Evolutionary conservation across 2,329 filamentous ascomycete species (phyloP).

Genomic region (Penicillium thymicola): DNA sequence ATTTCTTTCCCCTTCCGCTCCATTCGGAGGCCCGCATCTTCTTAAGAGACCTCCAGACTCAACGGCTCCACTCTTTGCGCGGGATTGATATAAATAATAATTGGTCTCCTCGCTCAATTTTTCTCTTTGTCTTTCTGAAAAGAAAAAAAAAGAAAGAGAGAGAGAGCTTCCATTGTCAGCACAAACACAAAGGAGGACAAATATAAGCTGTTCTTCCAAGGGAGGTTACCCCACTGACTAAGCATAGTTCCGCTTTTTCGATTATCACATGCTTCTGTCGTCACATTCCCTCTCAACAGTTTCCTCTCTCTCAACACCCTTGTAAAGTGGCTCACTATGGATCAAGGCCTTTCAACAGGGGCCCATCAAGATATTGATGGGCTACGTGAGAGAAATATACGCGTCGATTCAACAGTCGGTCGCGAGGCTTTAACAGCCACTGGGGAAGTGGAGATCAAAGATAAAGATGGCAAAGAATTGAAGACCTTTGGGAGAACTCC

Average conservation of each 20-base stretch:
- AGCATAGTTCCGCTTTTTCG: constrained; percentile 8
- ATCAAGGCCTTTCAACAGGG: constrained; percentile 39
- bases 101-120: background rate
- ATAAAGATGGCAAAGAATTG: constrained; percentile 54
- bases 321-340: constrained; percentile 29
- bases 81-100: constrained; percentile 16
- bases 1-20: constrained; percentile 27
- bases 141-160: background rate
- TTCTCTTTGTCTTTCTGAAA: constrained; percentile 2
- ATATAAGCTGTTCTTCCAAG: no score
- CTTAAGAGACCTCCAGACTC: constrained; percentile 3
- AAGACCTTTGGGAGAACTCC: constrained; percentile 91
- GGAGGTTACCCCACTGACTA: constrained; percentile 9
- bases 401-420: constrained; percentile 46
- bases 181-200: background rate
- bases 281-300: constrained; percentile 20
- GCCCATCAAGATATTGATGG: constrained; percentile 36
- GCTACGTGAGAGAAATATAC: constrained; percentile 49
- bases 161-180: background rate
- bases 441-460: constrained; percentile 42
- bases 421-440: constrained; percentile 41
- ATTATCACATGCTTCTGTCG: constrained; percentile 27
- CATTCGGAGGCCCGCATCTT: constrained; percentile 22
- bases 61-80: constrained; percentile 11
- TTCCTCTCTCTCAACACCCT: constrained; percentile 19